These are phyloP conservation scores for Neurospora sp. DNA, from an alignment of 495 filamentous ascomycete species.

Conservation along the genomic window DNA sequence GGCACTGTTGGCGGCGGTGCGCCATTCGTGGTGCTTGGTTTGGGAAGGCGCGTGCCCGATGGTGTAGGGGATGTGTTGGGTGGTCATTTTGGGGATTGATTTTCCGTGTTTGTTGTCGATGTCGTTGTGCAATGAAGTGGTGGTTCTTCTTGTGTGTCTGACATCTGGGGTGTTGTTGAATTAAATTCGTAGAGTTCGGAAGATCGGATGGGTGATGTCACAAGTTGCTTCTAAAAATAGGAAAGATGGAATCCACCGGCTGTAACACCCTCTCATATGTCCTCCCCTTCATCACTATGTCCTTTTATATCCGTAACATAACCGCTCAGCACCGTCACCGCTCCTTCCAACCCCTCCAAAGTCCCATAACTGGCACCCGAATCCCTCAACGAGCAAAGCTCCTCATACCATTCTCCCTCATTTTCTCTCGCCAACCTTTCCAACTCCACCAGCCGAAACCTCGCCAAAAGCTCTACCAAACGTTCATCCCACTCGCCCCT, in stretches of 20 bases:
- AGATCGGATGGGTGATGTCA: neutral
- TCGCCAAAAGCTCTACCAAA: too few species aligned
- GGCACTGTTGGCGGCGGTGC: conserved; percentile 28
- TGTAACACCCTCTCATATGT: too few species aligned
- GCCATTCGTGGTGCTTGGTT: conserved; percentile 19
- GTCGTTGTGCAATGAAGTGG: neutral
- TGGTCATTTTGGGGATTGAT: neutral
- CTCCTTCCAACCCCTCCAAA: neutral
- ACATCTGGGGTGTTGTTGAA: neutral
- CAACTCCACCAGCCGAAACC: too few species aligned
- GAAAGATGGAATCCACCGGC: neutral
- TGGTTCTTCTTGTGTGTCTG: neutral
- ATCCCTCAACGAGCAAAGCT: neutral
- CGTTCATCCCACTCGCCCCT: too few species aligned
- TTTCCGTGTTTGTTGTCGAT: neutral
- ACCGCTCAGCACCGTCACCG: neutral
- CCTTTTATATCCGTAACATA: neutral
- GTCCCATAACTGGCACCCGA: neutral
- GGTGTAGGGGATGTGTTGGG: neutral
- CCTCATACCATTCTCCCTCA: neutral
- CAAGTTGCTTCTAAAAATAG: neutral
- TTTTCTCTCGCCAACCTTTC: neutral
- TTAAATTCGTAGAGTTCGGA: neutral
- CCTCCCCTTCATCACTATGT: neutral
- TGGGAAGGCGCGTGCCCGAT: conserved; percentile 11